Evolutionary conservation across 2,329 filamentous ascomycete species (phyloP).

Genomic region (Aspergillus costaricaensis): DNA sequence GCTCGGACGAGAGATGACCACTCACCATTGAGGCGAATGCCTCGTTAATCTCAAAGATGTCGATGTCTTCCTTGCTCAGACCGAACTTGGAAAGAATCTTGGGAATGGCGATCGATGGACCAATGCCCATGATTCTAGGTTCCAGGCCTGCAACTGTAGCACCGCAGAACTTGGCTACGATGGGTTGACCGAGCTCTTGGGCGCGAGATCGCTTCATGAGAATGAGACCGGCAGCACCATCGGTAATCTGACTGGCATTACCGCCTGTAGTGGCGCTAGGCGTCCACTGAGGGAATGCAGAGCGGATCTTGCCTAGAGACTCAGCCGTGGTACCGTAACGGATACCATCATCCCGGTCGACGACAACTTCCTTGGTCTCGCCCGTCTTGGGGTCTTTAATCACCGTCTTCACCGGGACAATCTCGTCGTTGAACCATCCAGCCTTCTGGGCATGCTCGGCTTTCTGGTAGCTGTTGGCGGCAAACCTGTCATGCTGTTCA

Average conservation of each 20-base stretch:
- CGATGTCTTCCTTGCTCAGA: constrained; percentile 54
- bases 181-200: constrained; percentile 76
- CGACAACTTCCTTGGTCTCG: constrained; percentile 74
- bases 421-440: constrained; percentile 85
- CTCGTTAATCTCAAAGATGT: constrained; percentile 67
- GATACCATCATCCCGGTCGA: constrained; percentile 80
- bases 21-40: constrained; percentile 71
- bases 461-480: constrained; percentile 82
- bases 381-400: constrained; percentile 86
- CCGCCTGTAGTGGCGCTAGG: constrained; percentile 88
- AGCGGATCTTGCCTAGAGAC: constrained; percentile 77
- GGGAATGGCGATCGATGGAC: constrained; percentile 88
- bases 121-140: constrained; percentile 89
- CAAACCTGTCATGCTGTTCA: constrained; percentile 76
- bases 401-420: constrained; percentile 77
- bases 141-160: constrained; percentile 81
- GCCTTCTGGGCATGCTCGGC: constrained; percentile 76
- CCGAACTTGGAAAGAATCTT: constrained; percentile 81
- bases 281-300: constrained; percentile 74
- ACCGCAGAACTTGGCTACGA: constrained; percentile 85
- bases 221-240: constrained; percentile 86
- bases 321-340: constrained; percentile 80
- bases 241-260: constrained; percentile 88
- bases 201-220: constrained; percentile 90
- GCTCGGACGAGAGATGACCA: neutral